Conservation (phyloP, 805 yeast species). For the Myxozyma neotropica region DNA sequence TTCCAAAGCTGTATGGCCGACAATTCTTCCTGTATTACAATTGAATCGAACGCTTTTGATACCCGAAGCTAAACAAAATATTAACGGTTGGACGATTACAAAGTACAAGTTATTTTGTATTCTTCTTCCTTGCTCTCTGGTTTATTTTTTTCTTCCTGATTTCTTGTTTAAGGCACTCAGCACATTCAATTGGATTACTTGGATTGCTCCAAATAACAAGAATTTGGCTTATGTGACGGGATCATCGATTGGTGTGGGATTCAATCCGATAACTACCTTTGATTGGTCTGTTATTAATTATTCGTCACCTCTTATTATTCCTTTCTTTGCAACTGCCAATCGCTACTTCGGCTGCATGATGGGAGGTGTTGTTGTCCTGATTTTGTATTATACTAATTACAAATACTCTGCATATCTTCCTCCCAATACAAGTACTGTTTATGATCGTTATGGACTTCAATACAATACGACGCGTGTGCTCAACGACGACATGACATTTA, state of each 20-base stretch:
- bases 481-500: conserved; percentile 30
- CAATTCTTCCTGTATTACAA: conserved; percentile 51
- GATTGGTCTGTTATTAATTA: conserved; percentile 48
- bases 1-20: conserved; percentile 61
- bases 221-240: conserved; percentile 61
- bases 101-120: conserved; percentile 53
- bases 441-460: conserved; percentile 50
- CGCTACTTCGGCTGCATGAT: conserved; percentile 45
- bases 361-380: conserved; percentile 40
- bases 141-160: conserved; percentile 70
- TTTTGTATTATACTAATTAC: conserved; percentile 50
- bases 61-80: conserved; percentile 48
- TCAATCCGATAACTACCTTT: conserved; percentile 43
- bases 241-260: conserved; percentile 55
- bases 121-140: conserved; percentile 50
- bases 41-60: conserved; percentile 42
- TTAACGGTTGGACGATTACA: conserved; percentile 62
- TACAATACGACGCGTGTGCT: conserved; percentile 51
- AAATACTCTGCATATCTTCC: conserved; percentile 56
- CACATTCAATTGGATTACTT: conserved; percentile 57
- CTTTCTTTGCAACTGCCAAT: conserved; percentile 47
- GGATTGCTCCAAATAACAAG: conserved; percentile 44
- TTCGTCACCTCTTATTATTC: conserved; percentile 45
- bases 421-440: conserved; percentile 48
- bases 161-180: conserved; percentile 62